Base-by-base conservation (phyloP, 495 filamentous ascomycete species). In the Xylaria curta region DNA sequence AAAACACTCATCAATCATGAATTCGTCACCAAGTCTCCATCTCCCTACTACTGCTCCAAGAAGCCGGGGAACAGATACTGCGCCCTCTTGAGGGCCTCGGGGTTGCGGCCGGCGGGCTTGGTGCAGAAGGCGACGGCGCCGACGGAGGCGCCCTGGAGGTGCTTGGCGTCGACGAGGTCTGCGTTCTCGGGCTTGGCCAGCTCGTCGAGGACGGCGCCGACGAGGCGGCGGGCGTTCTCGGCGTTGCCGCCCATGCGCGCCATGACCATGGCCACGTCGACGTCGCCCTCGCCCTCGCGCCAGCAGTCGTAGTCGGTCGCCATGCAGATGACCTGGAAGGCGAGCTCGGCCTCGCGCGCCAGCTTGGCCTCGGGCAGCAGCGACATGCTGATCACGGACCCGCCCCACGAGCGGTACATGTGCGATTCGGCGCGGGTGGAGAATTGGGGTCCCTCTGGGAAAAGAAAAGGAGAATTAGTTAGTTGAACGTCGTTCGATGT, bases 261-360 rank as follows among this genome's bases (percentile, higher is more conserved):
- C 91, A 98, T 95, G 17, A 99, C 97, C 92, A 97, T 97, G 78
- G 93, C 93, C 9, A 99, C 96, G 71, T 92, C 94, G 44, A 99
- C 96, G 53, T 91, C 92, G 40, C 69, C 62, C 58, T 88, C 90
- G 6, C 85, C 85, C 40, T 81, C 83, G 78, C 93, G 92, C 96
- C 96, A 98, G 88, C 95, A 97, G 82, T 99, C 97, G 77, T 99
- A 99, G 83, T 99, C 96, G 28, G 96, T 99, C 36, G 92, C 91
- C 97, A 99, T 99, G 86, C 95, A 98, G 75, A 99, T 95, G 89
- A 98, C 95, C 84, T 95, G 93, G 78, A 97, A 98, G 19, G 91
- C 92, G 73, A 99, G 91, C 84, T 99, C 97, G 5, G 97, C 97
- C 85, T 99, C 96, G 42, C 92, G 88, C 36, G 96, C 96, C 15